These are phyloP conservation scores for Chalciporus pseudorubinellus DNA, from an alignment of 768 basidiomycete genomes.

Conservation along the genomic window DNA sequence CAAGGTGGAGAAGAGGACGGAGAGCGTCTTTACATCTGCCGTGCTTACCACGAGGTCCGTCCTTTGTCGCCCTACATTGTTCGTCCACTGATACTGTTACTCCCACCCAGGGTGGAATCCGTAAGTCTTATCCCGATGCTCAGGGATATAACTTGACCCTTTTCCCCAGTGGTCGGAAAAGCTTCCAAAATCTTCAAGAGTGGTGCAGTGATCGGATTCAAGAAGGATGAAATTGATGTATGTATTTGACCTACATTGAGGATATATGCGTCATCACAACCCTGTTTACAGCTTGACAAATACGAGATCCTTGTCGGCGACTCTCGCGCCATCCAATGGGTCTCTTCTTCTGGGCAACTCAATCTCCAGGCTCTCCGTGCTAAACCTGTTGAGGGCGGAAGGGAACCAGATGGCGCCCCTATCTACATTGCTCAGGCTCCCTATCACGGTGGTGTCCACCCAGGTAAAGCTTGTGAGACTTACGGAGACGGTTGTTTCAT, in stretches of 20 bases:
- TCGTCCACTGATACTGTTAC: conserved; percentile 5
- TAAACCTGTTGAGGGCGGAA: conserved; percentile 65
- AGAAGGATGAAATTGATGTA: conserved; percentile 58
- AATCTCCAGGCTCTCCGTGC: conserved; percentile 43
- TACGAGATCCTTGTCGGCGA: conserved; percentile 76
- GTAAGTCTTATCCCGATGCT: conserved; percentile 34
- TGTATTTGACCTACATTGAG: conserved; percentile 7
- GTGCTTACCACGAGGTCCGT: conserved; percentile 57
- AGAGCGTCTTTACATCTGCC: conserved; percentile 53
- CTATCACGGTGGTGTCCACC: conserved; percentile 49
- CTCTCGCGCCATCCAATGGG: conserved; percentile 56
- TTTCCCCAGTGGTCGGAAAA: conserved; percentile 58
- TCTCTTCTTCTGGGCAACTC: conserved; percentile 44
- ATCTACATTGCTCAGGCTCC: conserved; percentile 62
- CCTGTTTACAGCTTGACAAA: conserved; percentile 45
- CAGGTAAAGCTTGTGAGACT: conserved; percentile 62
- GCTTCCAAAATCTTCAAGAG: conserved; percentile 55
- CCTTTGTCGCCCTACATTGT: background rate
- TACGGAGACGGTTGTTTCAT: conserved; percentile 56
- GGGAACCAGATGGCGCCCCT: conserved; percentile 56
- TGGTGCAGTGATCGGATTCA: conserved; percentile 64
- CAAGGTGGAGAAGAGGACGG: conserved; percentile 53
- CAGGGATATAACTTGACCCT: background rate
- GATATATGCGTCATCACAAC: background rate
- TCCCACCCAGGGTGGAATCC: conserved; percentile 45